Base-by-base conservation (phyloP, 805 yeast species). In the Ogataea polymorpha region DNA sequence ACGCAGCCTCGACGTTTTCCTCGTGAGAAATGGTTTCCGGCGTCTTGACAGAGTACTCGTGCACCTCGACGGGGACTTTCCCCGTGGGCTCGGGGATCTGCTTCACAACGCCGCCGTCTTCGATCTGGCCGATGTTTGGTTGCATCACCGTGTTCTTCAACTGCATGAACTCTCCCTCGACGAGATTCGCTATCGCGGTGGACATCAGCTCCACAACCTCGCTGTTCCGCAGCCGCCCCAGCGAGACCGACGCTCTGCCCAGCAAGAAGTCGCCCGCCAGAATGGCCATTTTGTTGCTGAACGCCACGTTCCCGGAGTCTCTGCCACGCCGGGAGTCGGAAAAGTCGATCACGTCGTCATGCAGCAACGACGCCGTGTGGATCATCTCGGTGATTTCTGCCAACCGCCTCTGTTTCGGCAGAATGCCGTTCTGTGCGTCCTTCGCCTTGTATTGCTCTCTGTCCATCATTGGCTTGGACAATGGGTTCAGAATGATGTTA, bases 151-250 rank as follows among this genome's bases (percentile, higher is more conserved):
- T 88, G 65, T 93, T 93, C 54, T 91, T 90, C 70, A 93, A 76
- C 67, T 93, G 99, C 98, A 93, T 93, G 62, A 93, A 91, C 67
- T 93, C 99, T 37, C 99, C 99, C 67, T 93, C 99, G 1, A 93
- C 98, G 45, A 93, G 72, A 61, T 93, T 93, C 10, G 98, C 99
- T 59, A 93, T 93, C 23, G 96, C 85, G 11, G 96, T 91, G 3
- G 97, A 89, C 69, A 93, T 79, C 46, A 93, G 72, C 67, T 93
- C 99, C 44, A 89, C 90, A 33, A 93, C 99, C 68, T 93, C 98
- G n/a, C 96, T 91, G 62, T 93, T 91, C 58, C 97, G 74, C 37
- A 93, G 68, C 46, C 99, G 71, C 10, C 97, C 95, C 50, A 93
- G 82, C 2, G 96, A 90, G 8, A 93, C 97, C 0, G 98, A 90